Base-by-base conservation (phyloP, 2,329 filamentous ascomycete genomes). In the Escovopsis sp. region DNA sequence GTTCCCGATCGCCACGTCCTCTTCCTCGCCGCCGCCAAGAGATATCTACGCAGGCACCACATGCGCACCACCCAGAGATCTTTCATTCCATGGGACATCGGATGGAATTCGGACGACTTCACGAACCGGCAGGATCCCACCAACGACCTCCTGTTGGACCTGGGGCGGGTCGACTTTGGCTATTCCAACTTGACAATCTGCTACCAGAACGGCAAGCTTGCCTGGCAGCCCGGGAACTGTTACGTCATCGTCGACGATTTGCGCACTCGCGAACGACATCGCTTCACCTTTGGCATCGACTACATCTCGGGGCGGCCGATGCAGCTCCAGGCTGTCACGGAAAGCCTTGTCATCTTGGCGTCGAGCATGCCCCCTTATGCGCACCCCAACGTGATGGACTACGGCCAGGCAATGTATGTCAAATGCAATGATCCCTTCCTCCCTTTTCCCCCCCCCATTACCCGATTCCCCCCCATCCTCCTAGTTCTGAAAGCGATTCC, bases 201-300 rank as follows among this genome's bases (percentile, higher is more conserved):
- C 11, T 55, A 53, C n/a, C 38, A 41, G 6, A 35, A 43, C 7
- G 42, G 43, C 5, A 45, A 49, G 34, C 29, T 55, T 10, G 49
- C 43, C 0, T 55, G 52, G 52, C 46, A 53, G 28, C 42, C 45
- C 11, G 31, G 12, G 26, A 35, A 25, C 28, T 38, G 4, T 21
- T 42, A 15, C 27, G 40, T 49, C 4, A 40, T 53, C 4, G 25
- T 55, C 2, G 49, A 52, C 14, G 42, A 54, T 19, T 27, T 54
- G 3, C 21, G 31, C 4, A 43, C 41, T 1, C 33, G 38, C 5
- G 33, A 38, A 9, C 47, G 52, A 10, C 38, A 37, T 2, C 33
- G 45, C 6, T 46, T 50, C 27, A 36, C 40, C 5, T 41, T 41
- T 29, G 39, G 43, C 2, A 33, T 39, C 13, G 38, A 40, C 14